Evolutionary conservation across 306 rosid genomes (phyloP).

Genomic region (Corylus americana): DNA sequence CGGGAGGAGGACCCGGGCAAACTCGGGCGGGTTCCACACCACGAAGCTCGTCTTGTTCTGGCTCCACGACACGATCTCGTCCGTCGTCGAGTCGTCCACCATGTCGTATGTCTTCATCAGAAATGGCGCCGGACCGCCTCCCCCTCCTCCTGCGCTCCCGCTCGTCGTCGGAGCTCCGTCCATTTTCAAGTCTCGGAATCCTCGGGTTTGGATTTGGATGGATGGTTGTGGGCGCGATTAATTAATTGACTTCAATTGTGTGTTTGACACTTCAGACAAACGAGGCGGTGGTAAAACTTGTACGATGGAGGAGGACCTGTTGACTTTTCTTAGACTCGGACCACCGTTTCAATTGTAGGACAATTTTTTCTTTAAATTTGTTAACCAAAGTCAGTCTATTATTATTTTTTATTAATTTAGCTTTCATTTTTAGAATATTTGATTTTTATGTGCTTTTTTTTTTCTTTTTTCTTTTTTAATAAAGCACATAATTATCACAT

Average conservation of each 20-base stretch:
- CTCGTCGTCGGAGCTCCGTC: constrained; percentile 33
- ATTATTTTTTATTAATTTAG: too few species aligned
- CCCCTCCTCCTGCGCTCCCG: constrained; percentile 45
- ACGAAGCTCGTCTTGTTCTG: constrained; percentile 65
- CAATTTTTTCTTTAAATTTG: too few species aligned
- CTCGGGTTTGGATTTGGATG: constrained; percentile 8
- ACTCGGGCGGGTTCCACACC: constrained; percentile 94
- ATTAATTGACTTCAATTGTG: neutral
- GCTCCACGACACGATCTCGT: constrained; percentile 58
- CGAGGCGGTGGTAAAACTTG: neutral
- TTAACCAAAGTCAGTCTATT: too few species aligned
- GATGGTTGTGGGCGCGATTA: constrained; percentile 20
- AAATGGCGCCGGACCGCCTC: constrained; percentile 89
- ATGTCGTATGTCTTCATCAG: constrained; percentile 83
- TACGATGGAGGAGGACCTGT: neutral
- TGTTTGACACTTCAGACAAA: neutral
- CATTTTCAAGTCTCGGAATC: constrained; percentile 30
- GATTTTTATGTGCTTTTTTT: too few species aligned
- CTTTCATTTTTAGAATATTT: too few species aligned
- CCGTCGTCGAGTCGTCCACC: constrained; percentile 69
- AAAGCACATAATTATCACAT: too few species aligned
- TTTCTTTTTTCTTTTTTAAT: too few species aligned
- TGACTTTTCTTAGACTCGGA: neutral
- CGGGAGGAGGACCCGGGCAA: constrained; percentile 78
- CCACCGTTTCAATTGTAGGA: neutral